These are phyloP conservation scores for Agarophyton chilense DNA, from an alignment of 23 red algal genomes.

Conservation along the genomic window DNA sequence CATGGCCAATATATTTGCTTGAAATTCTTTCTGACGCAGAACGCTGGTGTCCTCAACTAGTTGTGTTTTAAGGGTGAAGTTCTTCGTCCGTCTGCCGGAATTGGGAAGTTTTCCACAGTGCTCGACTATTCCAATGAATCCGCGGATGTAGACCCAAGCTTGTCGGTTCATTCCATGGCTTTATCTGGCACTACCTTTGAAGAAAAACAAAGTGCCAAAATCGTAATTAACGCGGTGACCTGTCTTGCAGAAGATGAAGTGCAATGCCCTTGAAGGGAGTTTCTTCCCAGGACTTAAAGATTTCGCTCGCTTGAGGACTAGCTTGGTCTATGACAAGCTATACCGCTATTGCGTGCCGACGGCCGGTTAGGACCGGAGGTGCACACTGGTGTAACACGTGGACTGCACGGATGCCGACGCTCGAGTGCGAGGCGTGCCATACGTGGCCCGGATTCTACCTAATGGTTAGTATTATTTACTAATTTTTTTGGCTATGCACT, in stretches of 20 bases:
- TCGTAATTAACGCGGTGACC: not conserved
- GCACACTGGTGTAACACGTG: too few species aligned
- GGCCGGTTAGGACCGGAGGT: too few species aligned
- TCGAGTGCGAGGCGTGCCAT: too few species aligned
- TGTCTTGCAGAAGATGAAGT: conserved; percentile 22
- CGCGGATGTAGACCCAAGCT: not conserved
- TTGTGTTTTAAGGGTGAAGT: conserved; percentile 4
- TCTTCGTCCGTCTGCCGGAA: not conserved
- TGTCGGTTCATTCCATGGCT: not conserved
- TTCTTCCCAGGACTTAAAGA: too few species aligned
- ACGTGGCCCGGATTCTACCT: too few species aligned
- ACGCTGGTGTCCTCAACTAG: conserved; percentile 19
- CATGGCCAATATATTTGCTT: conserved; percentile 10
- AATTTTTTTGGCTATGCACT: too few species aligned
- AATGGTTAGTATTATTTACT: too few species aligned
- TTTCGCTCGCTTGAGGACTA: too few species aligned
- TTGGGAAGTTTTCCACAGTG: not conserved
- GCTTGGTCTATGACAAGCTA: too few species aligned
- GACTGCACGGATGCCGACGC: too few species aligned
- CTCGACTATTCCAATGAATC: not conserved
- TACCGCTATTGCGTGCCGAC: too few species aligned
- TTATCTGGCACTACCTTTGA: not conserved
- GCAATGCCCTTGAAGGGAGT: too few species aligned
- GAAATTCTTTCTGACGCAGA: conserved; percentile 21
- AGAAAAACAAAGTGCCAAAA: not conserved